A percentile compares a stretch with the other conserved stretches of the same genome.
These are phyloP conservation scores for Colletotrichum tanaceti DNA, from an alignment of 2,329 filamentous ascomycete genomes.

Conservation along the genomic window DNA sequence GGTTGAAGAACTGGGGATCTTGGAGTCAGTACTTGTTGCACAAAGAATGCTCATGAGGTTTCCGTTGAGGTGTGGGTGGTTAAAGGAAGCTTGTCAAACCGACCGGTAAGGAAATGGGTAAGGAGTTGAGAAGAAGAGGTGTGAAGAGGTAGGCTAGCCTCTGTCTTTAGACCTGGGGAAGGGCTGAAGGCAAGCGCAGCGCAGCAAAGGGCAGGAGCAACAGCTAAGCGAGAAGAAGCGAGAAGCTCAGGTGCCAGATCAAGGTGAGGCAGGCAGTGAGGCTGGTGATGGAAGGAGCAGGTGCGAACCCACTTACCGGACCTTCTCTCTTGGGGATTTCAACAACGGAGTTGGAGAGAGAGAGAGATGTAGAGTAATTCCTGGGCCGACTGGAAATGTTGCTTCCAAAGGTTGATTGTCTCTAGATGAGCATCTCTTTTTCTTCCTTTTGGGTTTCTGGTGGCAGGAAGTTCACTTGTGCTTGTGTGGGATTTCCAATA, in stretches of 20 bases:
- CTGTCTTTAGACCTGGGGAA: slow-evolving; percentile 7
- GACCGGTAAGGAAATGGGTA: no score
- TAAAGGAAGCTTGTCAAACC: neutral
- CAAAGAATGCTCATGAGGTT: slow-evolving; percentile 5
- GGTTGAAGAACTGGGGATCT: no score
- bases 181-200: neutral
- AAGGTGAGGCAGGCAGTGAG: slow-evolving; percentile 10
- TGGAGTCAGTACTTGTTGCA: no score
- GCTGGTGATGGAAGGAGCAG: slow-evolving; percentile 30
- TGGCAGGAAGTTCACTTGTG: neutral
- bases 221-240: slow-evolving; percentile 13
- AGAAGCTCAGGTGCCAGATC: neutral
- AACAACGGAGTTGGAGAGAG: neutral
- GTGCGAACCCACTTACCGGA: slow-evolving; percentile 10
- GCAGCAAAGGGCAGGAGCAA: slow-evolving; percentile 12
- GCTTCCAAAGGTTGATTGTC: neutral
- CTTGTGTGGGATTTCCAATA: slow-evolving; percentile 8
- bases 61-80: neutral
- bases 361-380: neutral
- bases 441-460: slow-evolving; percentile 3
- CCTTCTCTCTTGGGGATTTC: slow-evolving; percentile 7
- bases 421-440: neutral
- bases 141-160: neutral
- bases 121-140: no score
- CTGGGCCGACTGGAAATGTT: no score